Conservation (phyloP, 768 basidiomycete species). For the Phylloporus rhodoxanthus region DNA sequence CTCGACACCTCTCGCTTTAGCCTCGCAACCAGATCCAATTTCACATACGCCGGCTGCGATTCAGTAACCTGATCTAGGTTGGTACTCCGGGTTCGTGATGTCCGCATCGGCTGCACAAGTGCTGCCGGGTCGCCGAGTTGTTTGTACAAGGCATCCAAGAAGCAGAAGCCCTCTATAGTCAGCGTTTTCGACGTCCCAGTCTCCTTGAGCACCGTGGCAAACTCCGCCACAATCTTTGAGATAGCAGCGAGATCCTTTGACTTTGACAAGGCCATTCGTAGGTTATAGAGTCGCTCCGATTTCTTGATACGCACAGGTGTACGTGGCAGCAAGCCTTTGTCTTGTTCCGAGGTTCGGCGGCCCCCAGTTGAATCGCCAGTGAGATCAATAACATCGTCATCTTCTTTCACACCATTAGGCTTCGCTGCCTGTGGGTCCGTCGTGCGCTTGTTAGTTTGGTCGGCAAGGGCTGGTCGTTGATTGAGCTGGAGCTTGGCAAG, state of each 20-base stretch:
- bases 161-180: constrained; percentile 65
- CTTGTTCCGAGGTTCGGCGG: constrained; percentile 19
- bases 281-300: constrained; percentile 45
- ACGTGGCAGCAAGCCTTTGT: constrained; percentile 23
- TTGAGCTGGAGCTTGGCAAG: constrained; percentile 55
- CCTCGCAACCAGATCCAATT: constrained; percentile 54
- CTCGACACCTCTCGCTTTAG: constrained; percentile 48
- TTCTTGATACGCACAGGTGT: constrained; percentile 32
- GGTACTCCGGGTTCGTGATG: constrained; percentile 36
- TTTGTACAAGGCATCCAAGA: constrained; percentile 65
- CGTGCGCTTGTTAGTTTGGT: constrained; percentile 39
- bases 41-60: constrained; percentile 46
- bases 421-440: constrained; percentile 32
- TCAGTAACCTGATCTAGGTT: constrained; percentile 36
- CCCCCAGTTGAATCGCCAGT: constrained; percentile 34
- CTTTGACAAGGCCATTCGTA: constrained; percentile 38
- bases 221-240: constrained; percentile 50
- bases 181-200: constrained; percentile 59
- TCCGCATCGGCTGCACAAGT: constrained; percentile 48
- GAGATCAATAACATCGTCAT: constrained; percentile 41
- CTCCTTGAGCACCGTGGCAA: constrained; percentile 52
- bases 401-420: constrained; percentile 17
- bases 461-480: constrained; percentile 45
- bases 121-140: constrained; percentile 66
- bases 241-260: constrained; percentile 54